Conservation (phyloP, 2,329 filamentous ascomycete genomes). For the Alternaria longipes region DNA sequence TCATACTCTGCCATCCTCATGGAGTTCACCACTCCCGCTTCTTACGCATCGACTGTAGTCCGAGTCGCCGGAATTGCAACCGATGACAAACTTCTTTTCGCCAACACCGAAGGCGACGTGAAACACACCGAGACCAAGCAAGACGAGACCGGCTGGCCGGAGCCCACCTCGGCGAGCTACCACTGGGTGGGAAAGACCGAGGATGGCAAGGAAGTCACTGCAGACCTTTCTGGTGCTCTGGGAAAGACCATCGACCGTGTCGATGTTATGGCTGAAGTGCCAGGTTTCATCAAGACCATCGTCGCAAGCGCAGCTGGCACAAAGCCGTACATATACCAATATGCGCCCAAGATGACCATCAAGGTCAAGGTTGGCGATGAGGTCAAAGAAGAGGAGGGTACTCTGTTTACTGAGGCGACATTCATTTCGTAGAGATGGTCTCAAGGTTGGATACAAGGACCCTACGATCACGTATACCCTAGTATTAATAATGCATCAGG, state of each 20-base stretch:
- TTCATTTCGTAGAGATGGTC: constrained; percentile 76
- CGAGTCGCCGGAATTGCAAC: constrained; percentile 83
- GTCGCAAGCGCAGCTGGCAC: constrained; percentile 88
- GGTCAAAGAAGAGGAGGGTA: constrained; percentile 79
- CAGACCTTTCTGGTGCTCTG: constrained; percentile 73
- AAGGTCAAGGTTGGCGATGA: constrained; percentile 87
- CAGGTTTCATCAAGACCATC: constrained; percentile 93
- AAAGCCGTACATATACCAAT: constrained; percentile 99
- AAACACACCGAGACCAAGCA: constrained; percentile 74
- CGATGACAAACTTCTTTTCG: constrained; percentile 81
- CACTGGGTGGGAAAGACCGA: constrained; percentile 80
- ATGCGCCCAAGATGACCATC: constrained; percentile 74
- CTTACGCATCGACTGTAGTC: constrained; percentile 86
- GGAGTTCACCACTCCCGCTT: constrained; percentile 94
- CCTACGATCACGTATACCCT: constrained; percentile 35
- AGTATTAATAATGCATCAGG: constrained; percentile 50
- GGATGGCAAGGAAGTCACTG: constrained; percentile 77
- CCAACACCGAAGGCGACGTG: constrained; percentile 70
- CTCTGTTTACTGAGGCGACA: constrained; percentile 88
- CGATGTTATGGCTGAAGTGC: constrained; percentile 96
- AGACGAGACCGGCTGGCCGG: constrained; percentile 90
- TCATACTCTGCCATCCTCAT: constrained; percentile 90
- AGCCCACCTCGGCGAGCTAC: constrained; percentile 78
- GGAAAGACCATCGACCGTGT: constrained; percentile 79
- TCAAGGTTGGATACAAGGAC: constrained; percentile 25